These are phyloP conservation scores for Sugiyamaella sp. DNA, from an alignment of 1,139 yeast genomes.

Conservation along the genomic window DNA sequence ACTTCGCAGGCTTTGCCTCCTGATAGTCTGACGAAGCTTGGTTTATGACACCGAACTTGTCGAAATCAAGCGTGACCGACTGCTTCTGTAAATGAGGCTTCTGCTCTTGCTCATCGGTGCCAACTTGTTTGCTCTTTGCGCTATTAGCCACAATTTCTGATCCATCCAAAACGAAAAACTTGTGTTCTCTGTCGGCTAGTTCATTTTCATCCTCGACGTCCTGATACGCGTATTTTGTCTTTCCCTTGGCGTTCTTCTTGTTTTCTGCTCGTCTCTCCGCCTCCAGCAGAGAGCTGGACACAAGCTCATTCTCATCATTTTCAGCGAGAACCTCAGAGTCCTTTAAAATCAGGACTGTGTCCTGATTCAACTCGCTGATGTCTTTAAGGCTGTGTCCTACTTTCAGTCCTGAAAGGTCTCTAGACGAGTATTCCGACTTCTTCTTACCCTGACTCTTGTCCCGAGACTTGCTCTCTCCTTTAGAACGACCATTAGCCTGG, in stretches of 20 bases:
- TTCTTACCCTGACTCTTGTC: no score
- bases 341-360: constrained; percentile 64
- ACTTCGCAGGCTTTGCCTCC: constrained; percentile 47
- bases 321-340: constrained; percentile 60
- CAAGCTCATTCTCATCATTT: constrained; percentile 50
- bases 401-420: constrained; percentile 46
- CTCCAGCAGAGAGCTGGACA: constrained; percentile 49
- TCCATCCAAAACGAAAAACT: constrained; percentile 37
- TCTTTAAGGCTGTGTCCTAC: constrained; percentile 53
- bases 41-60: constrained; percentile 21
- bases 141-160: constrained; percentile 18
- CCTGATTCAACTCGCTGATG: constrained; percentile 47
- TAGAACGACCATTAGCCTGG: background rate
- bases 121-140: background rate
- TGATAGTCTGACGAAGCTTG: constrained; percentile 34
- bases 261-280: constrained; percentile 41
- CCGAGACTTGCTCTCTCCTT: background rate
- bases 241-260: constrained; percentile 37
- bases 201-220: constrained; percentile 38
- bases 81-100: background rate
- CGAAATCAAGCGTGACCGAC: constrained; percentile 28
- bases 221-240: constrained; percentile 33
- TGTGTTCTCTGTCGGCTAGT: constrained; percentile 29
- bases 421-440: constrained; percentile 28
- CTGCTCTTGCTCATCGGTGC: constrained; percentile 2